Evolutionary conservation across 306 rosid species (phyloP), one percentile per base, ranked within the genome.

Genomic region (Adenanthera pavonina): DNA sequence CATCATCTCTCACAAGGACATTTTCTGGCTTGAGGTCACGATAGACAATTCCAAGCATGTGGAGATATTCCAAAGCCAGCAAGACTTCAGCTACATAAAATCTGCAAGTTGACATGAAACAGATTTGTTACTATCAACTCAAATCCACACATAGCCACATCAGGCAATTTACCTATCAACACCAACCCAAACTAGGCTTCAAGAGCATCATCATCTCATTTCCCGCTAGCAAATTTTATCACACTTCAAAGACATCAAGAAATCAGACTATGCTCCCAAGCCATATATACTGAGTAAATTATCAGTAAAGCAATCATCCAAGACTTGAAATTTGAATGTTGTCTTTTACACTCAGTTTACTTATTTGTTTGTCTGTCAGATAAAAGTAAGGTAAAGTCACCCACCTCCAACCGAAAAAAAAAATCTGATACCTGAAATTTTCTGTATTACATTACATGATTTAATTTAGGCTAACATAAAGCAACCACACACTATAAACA

Each of bases 31-130:
- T 92, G 73, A 92, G 81, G 84, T 92, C 97, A 52, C 97, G 90
- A 74, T 92, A 92, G 82, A 92, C 86, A 66, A 92, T 90, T 81
- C 97, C 97, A 66, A 92, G 97, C 97, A 92, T 90, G 91, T 92
- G 97, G 64, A 92, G 75, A 83, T 92, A 92, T 84, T 92, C 97
- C 88, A 92, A 74, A 76, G 94, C 92, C 13, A 92, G 94, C 20
- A 92, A 94, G 33, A 92, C 94, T 89, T 92, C 97, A 38, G 92
- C 97, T 77, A 90, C 94, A 86, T 92, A 92, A 84, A 92, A 92
- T 84, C 97, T 92, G 80, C 85, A 76, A 43, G 62, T 49, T 69
- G n/a, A 41, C 33, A 68, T 38, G 70, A 83, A 87, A 69, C 61
- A 36, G 84, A 71, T 69, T 43, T 38, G 61, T 69, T 60, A 81